phyloP scores from a whole-genome alignment of 805 yeast species.

The Candida succiphila region DNA sequence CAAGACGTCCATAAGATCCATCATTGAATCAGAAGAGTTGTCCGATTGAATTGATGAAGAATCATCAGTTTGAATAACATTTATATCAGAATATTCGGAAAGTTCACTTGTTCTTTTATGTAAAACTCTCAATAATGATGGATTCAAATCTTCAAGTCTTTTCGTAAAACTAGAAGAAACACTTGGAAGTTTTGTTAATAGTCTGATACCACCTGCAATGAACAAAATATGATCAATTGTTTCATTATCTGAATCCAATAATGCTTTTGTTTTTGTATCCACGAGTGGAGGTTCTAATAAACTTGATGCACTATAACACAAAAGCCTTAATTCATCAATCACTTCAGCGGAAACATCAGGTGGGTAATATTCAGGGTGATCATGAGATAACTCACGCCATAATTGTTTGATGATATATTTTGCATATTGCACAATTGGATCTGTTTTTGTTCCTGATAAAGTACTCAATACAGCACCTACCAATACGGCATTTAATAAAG shows the following conservation, averaged over 20 bases:
- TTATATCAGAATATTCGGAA: not conserved
- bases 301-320: constrained; percentile 15
- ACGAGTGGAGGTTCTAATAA: constrained; percentile 9
- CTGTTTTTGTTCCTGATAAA: constrained; percentile 14
- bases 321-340: constrained; percentile 13
- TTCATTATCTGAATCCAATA: not conserved
- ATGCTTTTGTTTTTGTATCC: not conserved
- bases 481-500: constrained; percentile 21
- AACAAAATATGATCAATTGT: constrained; percentile 6
- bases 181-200: constrained; percentile 12
- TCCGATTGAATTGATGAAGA: not conserved
- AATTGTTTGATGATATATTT: constrained; percentile 12
- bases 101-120: not conserved
- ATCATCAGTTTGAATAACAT: constrained; percentile 1
- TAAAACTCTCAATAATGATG: not conserved
- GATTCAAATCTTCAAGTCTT: not conserved
- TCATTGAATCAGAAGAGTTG: constrained; percentile 4
- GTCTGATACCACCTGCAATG: constrained; percentile 16
- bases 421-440: constrained; percentile 13
- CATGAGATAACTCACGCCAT: constrained; percentile 18
- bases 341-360: constrained; percentile 8
- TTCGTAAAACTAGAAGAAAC: constrained; percentile 5
- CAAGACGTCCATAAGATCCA: constrained; percentile 15
- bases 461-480: constrained; percentile 22
- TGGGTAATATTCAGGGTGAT: constrained; percentile 15